Conservation (phyloP, 768 basidiomycete genomes). For the Lactifluus echinatus region DNA sequence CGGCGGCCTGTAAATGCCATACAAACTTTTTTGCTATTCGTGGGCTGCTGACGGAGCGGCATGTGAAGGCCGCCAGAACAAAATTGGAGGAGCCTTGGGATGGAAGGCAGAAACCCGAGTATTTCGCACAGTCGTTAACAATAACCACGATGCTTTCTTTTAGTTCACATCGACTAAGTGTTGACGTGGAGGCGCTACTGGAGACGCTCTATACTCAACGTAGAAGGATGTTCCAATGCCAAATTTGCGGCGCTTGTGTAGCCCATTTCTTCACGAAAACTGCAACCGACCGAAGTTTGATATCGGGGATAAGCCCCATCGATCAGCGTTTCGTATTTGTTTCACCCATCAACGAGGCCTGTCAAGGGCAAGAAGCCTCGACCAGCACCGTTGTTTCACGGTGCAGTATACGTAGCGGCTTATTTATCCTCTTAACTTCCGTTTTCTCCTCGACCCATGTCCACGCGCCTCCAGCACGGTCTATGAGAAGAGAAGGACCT, state of each 20-base stretch:
- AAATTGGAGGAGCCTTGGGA: background rate
- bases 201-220: too few relatives aligned
- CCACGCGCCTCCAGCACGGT: slow-evolving; percentile 3
- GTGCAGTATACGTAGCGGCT: background rate
- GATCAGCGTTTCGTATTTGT: slow-evolving; percentile 1
- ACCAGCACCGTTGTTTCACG: background rate
- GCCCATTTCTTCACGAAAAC: background rate
- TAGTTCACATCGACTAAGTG: background rate
- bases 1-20: background rate
- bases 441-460: background rate
- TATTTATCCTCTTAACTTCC: background rate
- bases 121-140: background rate
- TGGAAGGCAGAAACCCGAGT: background rate
- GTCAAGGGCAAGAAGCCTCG: background rate
- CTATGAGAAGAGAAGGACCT: slow-evolving; percentile 3
- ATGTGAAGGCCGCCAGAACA: background rate
- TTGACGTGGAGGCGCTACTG: background rate
- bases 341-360: slow-evolving; percentile 3
- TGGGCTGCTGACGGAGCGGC: background rate
- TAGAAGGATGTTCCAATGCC: background rate
- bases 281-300: background rate
- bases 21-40: background rate
- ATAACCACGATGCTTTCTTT: background rate
- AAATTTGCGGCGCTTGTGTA: background rate
- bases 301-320: slow-evolving; percentile 3